Percentiles rank a stretch among this genome's conserved stretches.
These are phyloP conservation scores for Lachancea meyersii DNA, from an alignment of 805 yeast genomes.

Conservation along the genomic window DNA sequence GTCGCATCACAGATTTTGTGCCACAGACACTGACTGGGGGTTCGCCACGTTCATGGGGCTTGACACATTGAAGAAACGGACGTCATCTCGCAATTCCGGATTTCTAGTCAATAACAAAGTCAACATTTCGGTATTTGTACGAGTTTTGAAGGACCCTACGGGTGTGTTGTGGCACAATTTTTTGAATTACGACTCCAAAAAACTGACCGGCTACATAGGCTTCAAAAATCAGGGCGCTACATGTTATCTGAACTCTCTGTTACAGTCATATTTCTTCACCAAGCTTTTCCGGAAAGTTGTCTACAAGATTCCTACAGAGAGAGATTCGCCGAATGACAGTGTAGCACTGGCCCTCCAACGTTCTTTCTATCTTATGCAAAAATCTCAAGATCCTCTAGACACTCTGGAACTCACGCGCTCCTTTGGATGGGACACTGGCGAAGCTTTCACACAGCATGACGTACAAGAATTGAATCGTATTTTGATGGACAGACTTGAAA, in stretches of 20 bases:
- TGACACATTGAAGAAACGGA: conserved; percentile 39
- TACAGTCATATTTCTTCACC: conserved; percentile 88
- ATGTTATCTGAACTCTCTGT: conserved; percentile 80
- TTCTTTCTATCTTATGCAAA: conserved; percentile 72
- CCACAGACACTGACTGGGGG: conserved; percentile 91
- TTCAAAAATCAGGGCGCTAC: conserved; percentile 97
- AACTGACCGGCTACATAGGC: conserved; percentile 86
- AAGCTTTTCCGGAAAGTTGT: conserved; percentile 76
- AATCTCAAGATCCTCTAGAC: conserved; percentile 69
- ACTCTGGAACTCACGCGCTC: conserved; percentile 83
- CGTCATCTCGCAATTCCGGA: conserved; percentile 34
- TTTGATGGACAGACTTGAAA: conserved; percentile 87
- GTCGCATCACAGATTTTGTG: conserved; percentile 73
- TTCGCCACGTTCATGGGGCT: conserved; percentile 69
- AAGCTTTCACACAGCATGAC: conserved; percentile 96
- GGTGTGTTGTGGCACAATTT: conserved; percentile 94
- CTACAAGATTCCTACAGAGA: conserved; percentile 79
- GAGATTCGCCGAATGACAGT: conserved; percentile 45
- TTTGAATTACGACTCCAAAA: conserved; percentile 75
- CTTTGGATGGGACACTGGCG: conserved; percentile 95
- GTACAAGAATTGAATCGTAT: conserved; percentile 95
- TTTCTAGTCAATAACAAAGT: conserved; percentile 48
- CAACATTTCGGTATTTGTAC: conserved; percentile 70
- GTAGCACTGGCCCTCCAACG: conserved; percentile 86
- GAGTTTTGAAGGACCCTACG: conserved; percentile 79